A percentile compares a stretch with the other conserved stretches of the same genome.
phyloP scores from a whole-genome alignment of 768 basidiomycete genomes.

The Pleurotus sapidus region DNA sequence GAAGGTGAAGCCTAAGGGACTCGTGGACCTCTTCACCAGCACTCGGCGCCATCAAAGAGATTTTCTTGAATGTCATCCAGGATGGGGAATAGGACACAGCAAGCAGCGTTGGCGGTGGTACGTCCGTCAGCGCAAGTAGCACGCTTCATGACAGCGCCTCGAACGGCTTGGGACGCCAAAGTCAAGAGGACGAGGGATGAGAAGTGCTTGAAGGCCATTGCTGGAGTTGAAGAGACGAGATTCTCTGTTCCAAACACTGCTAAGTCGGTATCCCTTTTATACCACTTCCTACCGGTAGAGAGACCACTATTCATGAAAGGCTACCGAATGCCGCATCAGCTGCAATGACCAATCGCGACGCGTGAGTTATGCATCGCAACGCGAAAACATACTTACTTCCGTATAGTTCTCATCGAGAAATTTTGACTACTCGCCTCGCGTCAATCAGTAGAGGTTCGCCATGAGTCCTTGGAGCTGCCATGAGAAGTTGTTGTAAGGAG shows the following conservation, averaged over 20 bases:
- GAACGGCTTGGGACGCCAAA: background rate
- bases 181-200: slow-evolving; percentile 1
- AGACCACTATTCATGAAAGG: background rate
- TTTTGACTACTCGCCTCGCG: background rate
- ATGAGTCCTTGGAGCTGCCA: background rate
- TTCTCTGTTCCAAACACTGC: background rate
- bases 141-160: slow-evolving; percentile 10
- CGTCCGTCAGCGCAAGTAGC: slow-evolving; percentile 14
- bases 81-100: slow-evolving; percentile 19
- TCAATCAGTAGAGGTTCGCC: background rate
- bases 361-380: background rate
- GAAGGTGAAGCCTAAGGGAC: slow-evolving; percentile 32
- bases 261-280: background rate
- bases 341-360: background rate
- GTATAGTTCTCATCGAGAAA: background rate
- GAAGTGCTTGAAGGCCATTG: slow-evolving; percentile 8
- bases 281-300: background rate
- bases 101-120: slow-evolving; percentile 10
- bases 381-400: background rate
- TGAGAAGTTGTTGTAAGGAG: background rate
- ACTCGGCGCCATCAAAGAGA: slow-evolving; percentile 26
- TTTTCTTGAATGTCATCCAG: slow-evolving; percentile 18
- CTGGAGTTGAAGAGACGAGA: background rate
- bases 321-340: background rate
- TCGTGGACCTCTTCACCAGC: slow-evolving; percentile 28